These are phyloP conservation scores for Microbotryum violaceum DNA, from an alignment of 1,284 basidiomycete genomes.

Conservation along the genomic window DNA sequence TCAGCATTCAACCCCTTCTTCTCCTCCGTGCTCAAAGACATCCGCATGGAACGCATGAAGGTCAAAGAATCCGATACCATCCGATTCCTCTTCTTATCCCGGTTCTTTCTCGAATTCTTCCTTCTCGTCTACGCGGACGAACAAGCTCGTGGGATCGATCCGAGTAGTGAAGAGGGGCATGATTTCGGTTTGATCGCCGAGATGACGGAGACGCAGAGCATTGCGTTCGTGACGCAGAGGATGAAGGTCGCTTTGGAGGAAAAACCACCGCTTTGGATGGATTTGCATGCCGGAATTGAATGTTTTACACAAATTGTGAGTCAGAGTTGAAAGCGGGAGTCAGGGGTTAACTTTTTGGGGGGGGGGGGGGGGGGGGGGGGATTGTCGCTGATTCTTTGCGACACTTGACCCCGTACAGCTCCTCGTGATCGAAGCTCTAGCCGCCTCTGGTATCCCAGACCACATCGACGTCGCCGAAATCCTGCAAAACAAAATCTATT, in stretches of 20 bases:
- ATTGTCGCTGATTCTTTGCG: neutral
- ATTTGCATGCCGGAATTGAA: constrained; percentile 85
- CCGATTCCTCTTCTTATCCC: constrained; percentile 68
- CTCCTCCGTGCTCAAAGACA: constrained; percentile 75
- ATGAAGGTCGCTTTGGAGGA: constrained; percentile 81
- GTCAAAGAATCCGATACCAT: constrained; percentile 84
- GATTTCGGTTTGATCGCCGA: constrained; percentile 69
- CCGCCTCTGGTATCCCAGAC: constrained; percentile 48
- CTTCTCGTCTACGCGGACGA: constrained; percentile 42
- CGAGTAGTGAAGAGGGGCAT: constrained; percentile 45
- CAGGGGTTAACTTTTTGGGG: too few relatives aligned
- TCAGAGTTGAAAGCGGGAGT: neutral
- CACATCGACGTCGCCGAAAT: constrained; percentile 66
- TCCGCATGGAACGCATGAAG: constrained; percentile 79
- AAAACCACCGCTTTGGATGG: constrained; percentile 87
- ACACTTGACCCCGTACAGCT: constrained; percentile 45
- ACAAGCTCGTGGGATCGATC: constrained; percentile 23
- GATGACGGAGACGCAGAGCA: constrained; percentile 74
- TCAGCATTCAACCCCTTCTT: constrained; percentile 81
- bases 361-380: too few relatives aligned
- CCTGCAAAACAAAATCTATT: constrained; percentile 80
- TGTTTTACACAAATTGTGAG: constrained; percentile 73
- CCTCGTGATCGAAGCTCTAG: constrained; percentile 66
- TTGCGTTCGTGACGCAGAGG: constrained; percentile 77
- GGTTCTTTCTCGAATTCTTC: constrained; percentile 87